Percentiles rank a stretch among this genome's conserved stretches.
phyloP scores from a whole-genome alignment of 2,329 filamentous ascomycete species.

The Dryadomyces sulphureus region DNA sequence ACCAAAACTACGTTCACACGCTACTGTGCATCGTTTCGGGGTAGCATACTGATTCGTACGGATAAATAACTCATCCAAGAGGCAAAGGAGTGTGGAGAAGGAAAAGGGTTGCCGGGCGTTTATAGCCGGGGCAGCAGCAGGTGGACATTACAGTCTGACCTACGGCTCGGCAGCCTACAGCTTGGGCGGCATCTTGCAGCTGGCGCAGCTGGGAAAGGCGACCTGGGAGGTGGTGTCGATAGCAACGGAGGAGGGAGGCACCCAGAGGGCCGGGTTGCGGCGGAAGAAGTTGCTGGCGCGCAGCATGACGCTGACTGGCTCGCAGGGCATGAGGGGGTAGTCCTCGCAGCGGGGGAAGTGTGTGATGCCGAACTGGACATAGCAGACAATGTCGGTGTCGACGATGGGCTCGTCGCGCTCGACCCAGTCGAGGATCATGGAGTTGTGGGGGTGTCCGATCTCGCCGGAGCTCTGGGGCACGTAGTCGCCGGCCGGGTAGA shows the following conservation, averaged over 20 bases:
- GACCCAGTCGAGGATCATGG: constrained; percentile 63
- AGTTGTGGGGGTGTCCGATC: constrained; percentile 43
- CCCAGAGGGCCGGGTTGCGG: constrained; percentile 65
- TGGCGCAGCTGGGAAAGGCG: too few relatives aligned
- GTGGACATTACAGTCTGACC: too few relatives aligned
- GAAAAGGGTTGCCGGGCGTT: too few relatives aligned
- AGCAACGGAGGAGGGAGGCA: constrained; percentile 45
- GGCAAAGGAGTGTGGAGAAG: too few relatives aligned
- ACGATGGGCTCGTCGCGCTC: constrained; percentile 51
- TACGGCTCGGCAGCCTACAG: too few relatives aligned
- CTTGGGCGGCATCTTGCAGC: too few relatives aligned
- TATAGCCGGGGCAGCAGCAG: too few relatives aligned
- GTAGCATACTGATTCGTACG: too few relatives aligned
- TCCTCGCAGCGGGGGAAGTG: constrained; percentile 85
- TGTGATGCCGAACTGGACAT: constrained; percentile 76
- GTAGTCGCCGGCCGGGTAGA: constrained; percentile 75
- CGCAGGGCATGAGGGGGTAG: constrained; percentile 80
- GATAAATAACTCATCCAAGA: too few relatives aligned
- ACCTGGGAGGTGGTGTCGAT: background rate
- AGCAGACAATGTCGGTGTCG: constrained; percentile 76
- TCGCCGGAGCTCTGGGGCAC: constrained; percentile 77
- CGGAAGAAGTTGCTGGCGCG: constrained; percentile 72
- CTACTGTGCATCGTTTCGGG: too few relatives aligned
- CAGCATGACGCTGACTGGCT: constrained; percentile 69
- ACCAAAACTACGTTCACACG: too few relatives aligned